Evolutionary conservation across 1,139 yeast genomes (phyloP).

Genomic region (Kodamaea plutei): DNA sequence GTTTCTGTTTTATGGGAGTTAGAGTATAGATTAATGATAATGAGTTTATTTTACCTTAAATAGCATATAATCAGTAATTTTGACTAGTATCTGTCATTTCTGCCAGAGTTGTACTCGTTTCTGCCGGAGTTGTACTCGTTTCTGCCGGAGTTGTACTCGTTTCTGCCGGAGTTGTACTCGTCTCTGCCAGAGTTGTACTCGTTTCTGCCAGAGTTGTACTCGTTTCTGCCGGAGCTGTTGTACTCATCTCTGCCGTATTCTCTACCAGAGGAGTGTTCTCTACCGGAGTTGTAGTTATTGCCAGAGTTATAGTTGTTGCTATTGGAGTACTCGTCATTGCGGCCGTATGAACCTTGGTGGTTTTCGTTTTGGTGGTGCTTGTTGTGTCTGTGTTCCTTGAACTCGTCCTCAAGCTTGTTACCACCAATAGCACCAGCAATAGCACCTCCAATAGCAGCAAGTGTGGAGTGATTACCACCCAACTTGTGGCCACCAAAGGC

Average conservation of each 20-base stretch:
- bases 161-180: constrained; percentile 9
- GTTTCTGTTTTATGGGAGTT: no score
- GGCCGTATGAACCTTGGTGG: constrained; percentile 7
- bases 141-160: constrained; percentile 7
- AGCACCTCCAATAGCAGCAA: constrained; percentile 57
- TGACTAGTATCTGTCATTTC: constrained; percentile 5
- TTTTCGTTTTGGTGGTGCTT: constrained; percentile 12
- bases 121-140: constrained; percentile 12
- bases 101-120: constrained; percentile 6
- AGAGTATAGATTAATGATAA: neutral
- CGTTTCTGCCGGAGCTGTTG: constrained; percentile 10
- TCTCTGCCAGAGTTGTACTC: constrained; percentile 3
- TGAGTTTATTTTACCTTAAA: no score
- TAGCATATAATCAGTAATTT: no score
- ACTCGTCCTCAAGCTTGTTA: constrained; percentile 46
- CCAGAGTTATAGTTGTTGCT: constrained; percentile 6
- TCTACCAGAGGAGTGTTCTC: constrained; percentile 6
- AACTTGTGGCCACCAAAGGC: constrained; percentile 46
- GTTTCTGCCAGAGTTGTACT: constrained; percentile 10
- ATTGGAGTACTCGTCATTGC: constrained; percentile 11
- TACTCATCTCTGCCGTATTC: constrained; percentile 8
- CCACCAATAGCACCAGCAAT: constrained; percentile 59
- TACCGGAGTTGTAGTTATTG: constrained; percentile 11
- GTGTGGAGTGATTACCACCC: constrained; percentile 43
- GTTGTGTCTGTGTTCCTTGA: constrained; percentile 18